Base-by-base conservation (phyloP, 441 rosid genomes). In the Omphalea diandra region DNA sequence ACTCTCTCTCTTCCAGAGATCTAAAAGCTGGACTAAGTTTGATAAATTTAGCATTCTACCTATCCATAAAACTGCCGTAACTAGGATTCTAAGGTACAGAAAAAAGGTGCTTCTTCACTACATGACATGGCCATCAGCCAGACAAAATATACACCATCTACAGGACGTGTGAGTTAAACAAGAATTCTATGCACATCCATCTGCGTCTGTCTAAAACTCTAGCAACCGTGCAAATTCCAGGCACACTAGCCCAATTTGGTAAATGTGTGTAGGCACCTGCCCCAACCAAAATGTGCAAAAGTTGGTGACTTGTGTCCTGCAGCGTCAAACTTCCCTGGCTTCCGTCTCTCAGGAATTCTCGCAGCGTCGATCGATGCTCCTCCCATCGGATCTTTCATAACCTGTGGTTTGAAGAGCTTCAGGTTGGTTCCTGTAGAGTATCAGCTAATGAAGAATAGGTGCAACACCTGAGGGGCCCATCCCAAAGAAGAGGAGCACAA, bases 241-340 rank as follows among this genome's bases (percentile, higher is more conserved):
- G 63, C 80, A 76, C 17, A 83, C 57, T 1, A 80, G 77, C 27
- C 84, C 82, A 0, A 74, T 81, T 4, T 46, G 77, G 38, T 77
- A 80, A n/a, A 59, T 78, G 86, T 17, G 86, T 78, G 22, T 62
- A 76, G 8, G 81, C 82, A 32, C 81, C 82, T 24, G 69, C 86
- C n/a, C 76, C 79, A 9, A 78, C 81, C 71, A 78, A 63, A 50
- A 80, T 32, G 50, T 78, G 86, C 52, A 84, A 84, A 26, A 80
- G 84, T 70, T 76, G 87, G 70, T 84, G 82, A 69, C 85, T 80
- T n/a, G 4, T 84, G 85, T 29, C 84, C 88, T 5, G 85, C 88
- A 52, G 82, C 71, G 44, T 80, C 88, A 40, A 82, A 82, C 68
- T 67, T 80, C n/a, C n/a, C n/a, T n/a, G n/a, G n/a, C n/a, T n/a